Conservation (phyloP, 1,284 basidiomycete species). For the Moesziomyces globuligerus region DNA sequence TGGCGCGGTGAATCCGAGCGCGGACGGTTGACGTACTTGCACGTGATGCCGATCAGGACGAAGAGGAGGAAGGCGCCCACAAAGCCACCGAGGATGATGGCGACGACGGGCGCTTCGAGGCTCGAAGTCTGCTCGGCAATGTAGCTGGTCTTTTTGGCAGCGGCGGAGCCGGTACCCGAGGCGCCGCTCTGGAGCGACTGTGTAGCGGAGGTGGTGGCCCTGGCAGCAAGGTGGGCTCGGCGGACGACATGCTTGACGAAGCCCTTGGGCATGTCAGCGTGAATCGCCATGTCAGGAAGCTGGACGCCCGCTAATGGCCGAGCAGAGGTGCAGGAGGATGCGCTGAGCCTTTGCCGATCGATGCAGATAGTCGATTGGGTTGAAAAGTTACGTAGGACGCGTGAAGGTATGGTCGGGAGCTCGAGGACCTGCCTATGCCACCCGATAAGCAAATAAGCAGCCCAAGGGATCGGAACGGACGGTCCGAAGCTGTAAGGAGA, state of each 20-base stretch:
- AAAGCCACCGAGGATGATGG: slow-evolving; percentile 40
- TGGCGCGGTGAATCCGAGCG: slow-evolving; percentile 17
- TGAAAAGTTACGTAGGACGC: too few relatives aligned
- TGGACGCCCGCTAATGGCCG: neutral
- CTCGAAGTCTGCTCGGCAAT: slow-evolving; percentile 35
- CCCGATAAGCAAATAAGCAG: too few relatives aligned
- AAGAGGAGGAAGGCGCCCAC: slow-evolving; percentile 39
- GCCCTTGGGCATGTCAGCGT: slow-evolving; percentile 26
- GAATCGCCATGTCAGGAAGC: slow-evolving; percentile 19
- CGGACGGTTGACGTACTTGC: slow-evolving; percentile 42
- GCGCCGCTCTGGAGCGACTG: slow-evolving; percentile 1
- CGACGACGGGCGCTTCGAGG: slow-evolving; percentile 27
- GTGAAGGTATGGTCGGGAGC: too few relatives aligned
- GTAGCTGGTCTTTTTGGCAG: neutral
- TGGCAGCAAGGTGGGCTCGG: slow-evolving; percentile 21
- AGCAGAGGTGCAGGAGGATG: neutral
- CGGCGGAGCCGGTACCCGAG: neutral
- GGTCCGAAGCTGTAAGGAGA: too few relatives aligned
- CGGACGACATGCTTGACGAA: slow-evolving; percentile 48
- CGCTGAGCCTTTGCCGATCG: neutral
- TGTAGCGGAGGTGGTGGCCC: slow-evolving; percentile 10
- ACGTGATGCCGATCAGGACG: slow-evolving; percentile 40
- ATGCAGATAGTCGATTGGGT: too few relatives aligned
- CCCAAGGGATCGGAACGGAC: too few relatives aligned
- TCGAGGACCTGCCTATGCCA: too few relatives aligned